A percentile compares a stretch with the other conserved stretches of the same genome.
These are phyloP conservation scores for Brasilioporus rufonigricans DNA, from an alignment of 768 basidiomycete genomes.

Conservation along the genomic window DNA sequence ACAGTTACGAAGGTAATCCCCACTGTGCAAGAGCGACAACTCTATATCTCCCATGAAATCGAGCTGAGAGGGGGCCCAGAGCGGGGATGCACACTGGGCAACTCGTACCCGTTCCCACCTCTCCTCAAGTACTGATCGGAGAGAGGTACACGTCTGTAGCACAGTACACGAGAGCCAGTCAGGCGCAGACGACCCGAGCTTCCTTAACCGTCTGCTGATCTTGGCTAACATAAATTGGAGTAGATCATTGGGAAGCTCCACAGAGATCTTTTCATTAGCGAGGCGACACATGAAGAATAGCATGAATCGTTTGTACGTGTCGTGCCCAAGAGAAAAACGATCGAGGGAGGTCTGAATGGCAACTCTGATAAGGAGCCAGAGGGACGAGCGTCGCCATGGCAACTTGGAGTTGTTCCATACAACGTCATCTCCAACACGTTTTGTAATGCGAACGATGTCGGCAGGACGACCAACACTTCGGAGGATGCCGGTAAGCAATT, in stretches of 20 bases:
- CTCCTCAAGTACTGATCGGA: slow-evolving; percentile 24
- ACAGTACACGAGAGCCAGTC: slow-evolving; percentile 14
- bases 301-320: slow-evolving; percentile 34
- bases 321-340: slow-evolving; percentile 11
- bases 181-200: slow-evolving; percentile 28
- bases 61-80: slow-evolving; percentile 32
- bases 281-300: slow-evolving; percentile 26
- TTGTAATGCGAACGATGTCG: slow-evolving; percentile 31
- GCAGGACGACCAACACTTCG: slow-evolving; percentile 35
- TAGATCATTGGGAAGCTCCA: slow-evolving; percentile 28
- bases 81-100: slow-evolving; percentile 23
- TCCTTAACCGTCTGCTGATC: slow-evolving; percentile 36
- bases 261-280: not conserved
- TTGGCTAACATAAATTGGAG: slow-evolving; percentile 39
- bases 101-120: slow-evolving; percentile 37
- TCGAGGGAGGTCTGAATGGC: slow-evolving; percentile 39
- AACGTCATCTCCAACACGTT: slow-evolving; percentile 48
- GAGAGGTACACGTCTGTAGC: slow-evolving; percentile 8
- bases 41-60: slow-evolving; percentile 30
- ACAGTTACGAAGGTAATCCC: slow-evolving; percentile 26
- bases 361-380: slow-evolving; percentile 51
- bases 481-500: slow-evolving; percentile 46
- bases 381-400: slow-evolving; percentile 49
- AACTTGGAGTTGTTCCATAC: slow-evolving; percentile 37
- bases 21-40: slow-evolving; percentile 33